A percentile compares a stretch with the other conserved stretches of the same genome.
phyloP scores from a whole-genome alignment of 306 rosid species.

The Purshia tridentata region DNA sequence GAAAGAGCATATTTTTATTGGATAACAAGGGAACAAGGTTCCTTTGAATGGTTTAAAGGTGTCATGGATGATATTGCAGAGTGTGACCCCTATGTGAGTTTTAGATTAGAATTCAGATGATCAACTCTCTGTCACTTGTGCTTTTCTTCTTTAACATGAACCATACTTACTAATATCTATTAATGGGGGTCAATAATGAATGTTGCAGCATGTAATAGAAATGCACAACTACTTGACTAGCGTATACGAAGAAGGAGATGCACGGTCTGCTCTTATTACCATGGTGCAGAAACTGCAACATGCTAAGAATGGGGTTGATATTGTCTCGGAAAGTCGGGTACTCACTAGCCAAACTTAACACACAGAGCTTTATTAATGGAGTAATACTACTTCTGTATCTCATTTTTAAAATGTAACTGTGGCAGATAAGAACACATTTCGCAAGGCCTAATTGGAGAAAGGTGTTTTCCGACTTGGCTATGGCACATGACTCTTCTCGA shows the following conservation, averaged over 20 bases:
- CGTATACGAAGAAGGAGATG: slow-evolving; percentile 93
- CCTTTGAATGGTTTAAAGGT: slow-evolving; percentile 98
- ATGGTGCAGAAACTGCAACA: slow-evolving; percentile 85
- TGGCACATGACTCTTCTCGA: slow-evolving; percentile 47
- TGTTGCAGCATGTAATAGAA: slow-evolving; percentile 73
- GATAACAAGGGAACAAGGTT: slow-evolving; percentile 92
- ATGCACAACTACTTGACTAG: slow-evolving; percentile 94
- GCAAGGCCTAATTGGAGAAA: slow-evolving; percentile 89
- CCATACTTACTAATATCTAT: slow-evolving; percentile 10
- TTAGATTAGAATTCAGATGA: not conserved
- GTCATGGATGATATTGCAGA: slow-evolving; percentile 94
- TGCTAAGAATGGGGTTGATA: slow-evolving; percentile 84
- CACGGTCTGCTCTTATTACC: slow-evolving; percentile 79
- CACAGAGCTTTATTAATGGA: not conserved
- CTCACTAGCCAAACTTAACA: not conserved
- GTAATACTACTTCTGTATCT: not conserved
- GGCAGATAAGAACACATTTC: slow-evolving; percentile 86
- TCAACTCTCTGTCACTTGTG: not conserved
- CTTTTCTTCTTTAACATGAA: slow-evolving; percentile 7
- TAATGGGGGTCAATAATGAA: no score
- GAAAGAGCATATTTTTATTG: slow-evolving; percentile 90
- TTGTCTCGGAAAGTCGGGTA: slow-evolving; percentile 91
- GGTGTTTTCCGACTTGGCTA: slow-evolving; percentile 55
- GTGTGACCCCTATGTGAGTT: slow-evolving; percentile 66
- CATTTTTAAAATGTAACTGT: slow-evolving; percentile 16